These are phyloP conservation scores for Fusarium cyanostomum DNA, from an alignment of 2,329 filamentous ascomycete genomes.

Conservation along the genomic window DNA sequence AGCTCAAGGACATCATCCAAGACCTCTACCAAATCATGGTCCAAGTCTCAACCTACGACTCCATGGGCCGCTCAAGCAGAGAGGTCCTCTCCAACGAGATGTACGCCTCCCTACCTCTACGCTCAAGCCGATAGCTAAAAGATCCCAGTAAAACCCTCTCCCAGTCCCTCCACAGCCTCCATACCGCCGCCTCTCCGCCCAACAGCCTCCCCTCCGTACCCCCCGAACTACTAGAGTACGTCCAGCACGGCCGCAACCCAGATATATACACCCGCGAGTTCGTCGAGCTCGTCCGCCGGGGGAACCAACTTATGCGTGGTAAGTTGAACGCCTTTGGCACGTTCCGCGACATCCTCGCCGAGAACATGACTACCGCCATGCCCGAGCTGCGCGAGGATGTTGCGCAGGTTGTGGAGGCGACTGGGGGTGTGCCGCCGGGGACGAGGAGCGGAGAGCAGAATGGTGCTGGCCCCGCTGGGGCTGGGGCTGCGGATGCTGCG, in stretches of 20 bases:
- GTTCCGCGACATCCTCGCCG: slow-evolving; percentile 71
- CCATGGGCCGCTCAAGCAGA: slow-evolving; percentile 58
- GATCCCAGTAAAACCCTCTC: slow-evolving; percentile 52
- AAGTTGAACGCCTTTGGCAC: slow-evolving; percentile 68
- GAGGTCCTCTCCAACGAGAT: slow-evolving; percentile 67
- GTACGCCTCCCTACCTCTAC: slow-evolving; percentile 40
- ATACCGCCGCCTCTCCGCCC: slow-evolving; percentile 53
- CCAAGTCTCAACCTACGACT: slow-evolving; percentile 69
- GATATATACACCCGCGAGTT: slow-evolving; percentile 81
- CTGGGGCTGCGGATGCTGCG: slow-evolving; percentile 9
- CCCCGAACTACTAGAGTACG: slow-evolving; percentile 72
- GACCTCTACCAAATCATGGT: slow-evolving; percentile 72
- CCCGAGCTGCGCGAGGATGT: slow-evolving; percentile 68
- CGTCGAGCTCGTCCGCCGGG: slow-evolving; percentile 72
- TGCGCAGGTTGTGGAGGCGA: slow-evolving; percentile 58
- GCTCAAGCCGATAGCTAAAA: slow-evolving; percentile 13
- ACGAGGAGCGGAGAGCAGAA: slow-evolving; percentile 25
- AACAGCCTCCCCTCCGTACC: slow-evolving; percentile 63
- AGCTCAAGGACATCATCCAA: slow-evolving; percentile 70
- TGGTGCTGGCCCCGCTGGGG: slow-evolving; percentile 2
- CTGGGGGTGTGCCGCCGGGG: slow-evolving; percentile 46
- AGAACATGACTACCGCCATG: slow-evolving; percentile 65
- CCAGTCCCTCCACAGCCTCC: slow-evolving; percentile 50
- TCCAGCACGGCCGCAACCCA: slow-evolving; percentile 76
- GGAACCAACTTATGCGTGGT: slow-evolving; percentile 73